Percentiles rank a stretch among this genome's conserved stretches.
phyloP scores from a whole-genome alignment of 2,329 filamentous ascomycete species.

The Zasmidium citrigriseum region DNA sequence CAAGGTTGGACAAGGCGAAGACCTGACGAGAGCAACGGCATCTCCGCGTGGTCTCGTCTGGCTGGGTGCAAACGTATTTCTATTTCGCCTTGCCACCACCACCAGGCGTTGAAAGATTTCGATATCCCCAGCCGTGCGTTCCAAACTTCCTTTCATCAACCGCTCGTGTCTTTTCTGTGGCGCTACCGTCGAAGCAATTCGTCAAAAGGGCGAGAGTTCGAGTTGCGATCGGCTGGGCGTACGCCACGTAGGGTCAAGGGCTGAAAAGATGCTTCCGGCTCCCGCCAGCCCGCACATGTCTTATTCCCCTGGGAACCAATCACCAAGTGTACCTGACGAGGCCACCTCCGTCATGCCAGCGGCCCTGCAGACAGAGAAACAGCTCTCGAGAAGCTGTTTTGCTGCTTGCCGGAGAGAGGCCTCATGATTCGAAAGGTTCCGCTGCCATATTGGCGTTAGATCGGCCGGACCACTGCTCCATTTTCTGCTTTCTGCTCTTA shows the following conservation, averaged over 20 bases:
- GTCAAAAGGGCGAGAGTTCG: background rate
- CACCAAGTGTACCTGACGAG: slow-evolving; percentile 13
- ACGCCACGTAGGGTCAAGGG: background rate
- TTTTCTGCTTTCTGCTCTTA: background rate
- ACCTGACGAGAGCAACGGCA: background rate
- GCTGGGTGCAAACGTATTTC: background rate
- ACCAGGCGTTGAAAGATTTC: background rate
- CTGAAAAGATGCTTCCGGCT: background rate
- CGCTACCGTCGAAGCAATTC: background rate
- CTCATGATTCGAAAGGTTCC: slow-evolving; percentile 9
- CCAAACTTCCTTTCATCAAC: no score
- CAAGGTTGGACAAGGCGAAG: no score
- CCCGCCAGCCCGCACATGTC: slow-evolving; percentile 16
- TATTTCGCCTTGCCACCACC: background rate
- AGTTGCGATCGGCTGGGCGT: background rate
- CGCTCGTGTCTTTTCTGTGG: background rate
- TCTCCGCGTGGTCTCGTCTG: background rate
- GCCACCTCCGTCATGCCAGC: slow-evolving; percentile 20
- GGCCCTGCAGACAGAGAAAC: slow-evolving; percentile 16
- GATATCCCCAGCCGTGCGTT: background rate
- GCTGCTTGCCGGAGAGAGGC: background rate
- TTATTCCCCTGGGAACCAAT: slow-evolving; percentile 16
- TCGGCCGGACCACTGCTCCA: background rate
- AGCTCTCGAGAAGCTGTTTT: no score
- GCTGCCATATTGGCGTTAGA: background rate